Evolutionary conservation across 768 basidiomycete species (phyloP), one percentile per base, ranked within the genome.

Genomic region (Phaeotremella fagi): DNA sequence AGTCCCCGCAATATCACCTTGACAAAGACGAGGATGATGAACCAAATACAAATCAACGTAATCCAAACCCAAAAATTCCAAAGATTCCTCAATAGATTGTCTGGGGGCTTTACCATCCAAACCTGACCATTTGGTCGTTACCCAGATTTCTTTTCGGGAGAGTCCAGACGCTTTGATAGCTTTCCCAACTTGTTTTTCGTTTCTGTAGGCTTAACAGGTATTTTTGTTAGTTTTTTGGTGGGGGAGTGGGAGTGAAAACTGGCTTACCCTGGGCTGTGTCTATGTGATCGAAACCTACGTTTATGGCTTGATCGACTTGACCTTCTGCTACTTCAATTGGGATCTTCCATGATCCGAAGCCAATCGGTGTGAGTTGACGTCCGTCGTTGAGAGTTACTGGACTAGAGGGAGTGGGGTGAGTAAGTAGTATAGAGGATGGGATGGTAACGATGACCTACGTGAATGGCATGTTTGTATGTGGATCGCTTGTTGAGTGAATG

Each of bases 41-140:
- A 68, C 63, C 29, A 68, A 46, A 50, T 64, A 68, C n/a, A 68
- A 43, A 50, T 68, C 66, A 43, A 68, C 48, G 48, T 65, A 68
- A 15, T 59, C 56, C 9, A 68, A 15, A 24, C 59, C 56, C 11
- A 68, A 38, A 50, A 63, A 83, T 50, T 73, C 66, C 2, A 68
- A 79, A 15, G 87, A 87, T 75, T 83, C 82, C 48, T 90, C 82
- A 43, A 90, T 50, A 16, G 63, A 64, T 31, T 60, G 42, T 16
- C 37, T 4, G 18, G 60, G 38, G n/a, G 37, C 50, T 56, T 50
- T 64, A 42, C 33, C 62, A 45, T 55, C 57, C 11, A 59, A 48
- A 14, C 63, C 63, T 37, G 48, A 55, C 54, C 56, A 69, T 53
- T 72, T 72, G 24, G 68, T 70, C 11, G 71, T 72, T 42, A 72